phyloP scores from a whole-genome alignment of 1,284 basidiomycete genomes.

The Ganoderma resinaceum region DNA sequence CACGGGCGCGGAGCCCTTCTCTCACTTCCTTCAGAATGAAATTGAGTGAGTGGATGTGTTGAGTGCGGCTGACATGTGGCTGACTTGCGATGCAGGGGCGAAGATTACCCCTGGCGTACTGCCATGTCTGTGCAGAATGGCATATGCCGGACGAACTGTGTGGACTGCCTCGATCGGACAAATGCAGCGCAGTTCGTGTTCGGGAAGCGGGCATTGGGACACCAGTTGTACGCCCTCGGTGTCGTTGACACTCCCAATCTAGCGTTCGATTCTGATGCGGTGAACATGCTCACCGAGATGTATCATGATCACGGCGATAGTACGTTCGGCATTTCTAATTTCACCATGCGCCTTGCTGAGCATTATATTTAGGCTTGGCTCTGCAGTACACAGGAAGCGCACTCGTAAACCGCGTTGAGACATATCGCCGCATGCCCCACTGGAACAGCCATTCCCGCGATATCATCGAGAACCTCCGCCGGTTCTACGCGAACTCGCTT shows the following conservation, averaged over 20 bases:
- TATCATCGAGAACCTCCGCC: conserved; percentile 94
- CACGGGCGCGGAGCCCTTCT: conserved; percentile 79
- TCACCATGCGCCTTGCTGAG: conserved; percentile 13
- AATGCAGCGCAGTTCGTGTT: conserved; percentile 99
- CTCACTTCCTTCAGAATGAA: conserved; percentile 64
- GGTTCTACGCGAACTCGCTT: conserved; percentile 96
- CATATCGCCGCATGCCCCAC: conserved; percentile 94
- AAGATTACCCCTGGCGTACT: conserved; percentile 57
- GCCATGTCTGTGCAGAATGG: conserved; percentile 90
- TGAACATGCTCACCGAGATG: conserved; percentile 99
- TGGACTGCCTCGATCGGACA: conserved; percentile 97
- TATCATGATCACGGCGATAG: conserved; percentile 98
- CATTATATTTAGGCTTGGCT: conserved; percentile 73
- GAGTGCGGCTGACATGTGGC: conserved; percentile 13
- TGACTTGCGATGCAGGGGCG: conserved; percentile 33
- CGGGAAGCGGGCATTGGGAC: conserved; percentile 93
- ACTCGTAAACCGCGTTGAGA: conserved; percentile 96
- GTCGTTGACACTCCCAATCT: conserved; percentile 86
- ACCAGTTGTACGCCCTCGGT: conserved; percentile 96
- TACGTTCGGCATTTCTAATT: conserved; percentile 43
- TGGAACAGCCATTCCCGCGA: conserved; percentile 99
- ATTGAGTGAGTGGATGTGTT: conserved; percentile 45
- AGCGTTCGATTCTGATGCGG: conserved; percentile 93
- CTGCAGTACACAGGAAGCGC: conserved; percentile 97
- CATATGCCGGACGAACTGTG: conserved; percentile 90